Evolutionary conservation across 2,329 filamentous ascomycete species (phyloP).

Genomic region (Zalaria sp.): DNA sequence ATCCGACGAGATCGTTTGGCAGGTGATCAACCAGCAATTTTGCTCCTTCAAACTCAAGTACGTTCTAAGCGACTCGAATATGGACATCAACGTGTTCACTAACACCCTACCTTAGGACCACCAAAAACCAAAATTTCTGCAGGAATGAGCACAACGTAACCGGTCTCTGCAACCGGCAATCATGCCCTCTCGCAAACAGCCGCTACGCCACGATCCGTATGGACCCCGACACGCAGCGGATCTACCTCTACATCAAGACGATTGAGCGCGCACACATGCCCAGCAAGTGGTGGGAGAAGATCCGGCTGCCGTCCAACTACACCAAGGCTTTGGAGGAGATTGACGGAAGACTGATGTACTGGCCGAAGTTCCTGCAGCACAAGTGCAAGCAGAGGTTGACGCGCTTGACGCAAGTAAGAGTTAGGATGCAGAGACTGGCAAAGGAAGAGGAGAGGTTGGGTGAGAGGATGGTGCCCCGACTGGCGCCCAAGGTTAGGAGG

Average conservation of each 20-base stretch:
- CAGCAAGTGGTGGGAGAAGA: slow-evolving; percentile 85
- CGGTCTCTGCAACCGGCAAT: slow-evolving; percentile 69
- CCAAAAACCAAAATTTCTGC: slow-evolving; percentile 84
- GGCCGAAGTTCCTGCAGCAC: slow-evolving; percentile 83
- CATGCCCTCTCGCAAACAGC: slow-evolving; percentile 80
- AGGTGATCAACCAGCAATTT: slow-evolving; percentile 89
- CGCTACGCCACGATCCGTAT: slow-evolving; percentile 85
- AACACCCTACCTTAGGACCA: slow-evolving; percentile 23
- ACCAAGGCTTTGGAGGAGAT: slow-evolving; percentile 77
- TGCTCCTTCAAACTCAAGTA: slow-evolving; percentile 87
- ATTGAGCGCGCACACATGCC: slow-evolving; percentile 80
- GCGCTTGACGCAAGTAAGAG: slow-evolving; percentile 78
- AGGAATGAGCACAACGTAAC: slow-evolving; percentile 52
- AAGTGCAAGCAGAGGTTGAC: slow-evolving; percentile 96
- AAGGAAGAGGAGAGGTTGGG: slow-evolving; percentile 82
- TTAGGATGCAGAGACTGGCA: slow-evolving; percentile 60
- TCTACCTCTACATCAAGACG: slow-evolving; percentile 97
- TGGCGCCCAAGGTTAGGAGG: slow-evolving; percentile 72
- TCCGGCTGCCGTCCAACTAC: slow-evolving; percentile 84
- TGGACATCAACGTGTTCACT: slow-evolving; percentile 13
- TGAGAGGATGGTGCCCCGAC: slow-evolving; percentile 73
- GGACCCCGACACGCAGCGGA: slow-evolving; percentile 61
- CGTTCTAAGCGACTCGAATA: slow-evolving; percentile 19
- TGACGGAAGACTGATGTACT: slow-evolving; percentile 77
- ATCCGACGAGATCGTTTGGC: slow-evolving; percentile 95